A percentile compares a stretch with the other conserved stretches of the same genome.
These are phyloP conservation scores for Pichia exigua DNA, from an alignment of 805 yeast genomes.

Conservation along the genomic window DNA sequence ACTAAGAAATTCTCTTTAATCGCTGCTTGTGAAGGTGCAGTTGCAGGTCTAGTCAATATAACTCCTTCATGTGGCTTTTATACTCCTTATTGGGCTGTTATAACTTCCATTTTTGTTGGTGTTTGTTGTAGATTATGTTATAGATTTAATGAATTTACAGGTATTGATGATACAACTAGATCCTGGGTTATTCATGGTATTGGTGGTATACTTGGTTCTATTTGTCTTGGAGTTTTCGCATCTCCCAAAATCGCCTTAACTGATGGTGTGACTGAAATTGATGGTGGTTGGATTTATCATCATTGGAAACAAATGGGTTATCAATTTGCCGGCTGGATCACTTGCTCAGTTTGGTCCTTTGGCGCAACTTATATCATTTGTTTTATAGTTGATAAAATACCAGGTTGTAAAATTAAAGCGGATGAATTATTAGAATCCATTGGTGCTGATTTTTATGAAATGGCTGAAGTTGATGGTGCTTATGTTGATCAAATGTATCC, in stretches of 20 bases:
- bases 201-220: conserved; percentile 40
- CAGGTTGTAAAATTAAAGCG: conserved; percentile 41
- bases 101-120: conserved; percentile 35
- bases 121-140: conserved; percentile 30
- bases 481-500: conserved; percentile 14
- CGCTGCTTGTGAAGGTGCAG: conserved; percentile 40
- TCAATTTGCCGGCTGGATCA: conserved; percentile 37
- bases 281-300: conserved; percentile 41
- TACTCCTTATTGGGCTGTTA: conserved; percentile 40
- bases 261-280: conserved; percentile 36
- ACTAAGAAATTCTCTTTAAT: conserved; percentile 35
- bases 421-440: conserved; percentile 38
- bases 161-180: conserved; percentile 39
- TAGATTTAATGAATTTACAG: conserved; percentile 32
- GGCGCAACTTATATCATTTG: conserved; percentile 36
- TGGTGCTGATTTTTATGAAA: conserved; percentile 45
- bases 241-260: conserved; percentile 35
- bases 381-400: conserved; percentile 41
- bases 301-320: conserved; percentile 39
- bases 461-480: conserved; percentile 40
- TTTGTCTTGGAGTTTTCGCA: conserved; percentile 39
- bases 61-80: conserved; percentile 41
- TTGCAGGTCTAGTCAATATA: conserved; percentile 38
- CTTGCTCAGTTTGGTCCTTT: conserved; percentile 38
- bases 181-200: conserved; percentile 41